Percentiles rank a stretch among this genome's conserved stretches.
Evolutionary conservation across 192 early-diverging fungal genomes (phyloP).

Genomic region (Umbelopsis sp.): DNA sequence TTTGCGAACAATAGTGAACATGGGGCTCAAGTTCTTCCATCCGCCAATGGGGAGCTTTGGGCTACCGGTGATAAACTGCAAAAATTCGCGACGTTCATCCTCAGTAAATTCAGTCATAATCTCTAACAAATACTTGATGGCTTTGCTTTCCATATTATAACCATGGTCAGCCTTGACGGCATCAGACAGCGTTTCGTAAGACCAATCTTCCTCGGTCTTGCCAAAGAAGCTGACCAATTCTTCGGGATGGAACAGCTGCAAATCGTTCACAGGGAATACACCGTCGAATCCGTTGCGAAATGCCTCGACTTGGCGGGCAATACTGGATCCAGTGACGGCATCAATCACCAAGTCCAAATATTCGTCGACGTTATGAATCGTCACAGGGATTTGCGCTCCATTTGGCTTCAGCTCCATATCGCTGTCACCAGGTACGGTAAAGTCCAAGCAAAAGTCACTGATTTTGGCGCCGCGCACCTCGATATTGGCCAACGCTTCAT

Average conservation of each 20-base stretch:
- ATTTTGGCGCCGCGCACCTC: slow-evolving; percentile 54
- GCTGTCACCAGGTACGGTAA: slow-evolving; percentile 85
- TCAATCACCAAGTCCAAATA: slow-evolving; percentile 74
- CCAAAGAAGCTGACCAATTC: slow-evolving; percentile 78
- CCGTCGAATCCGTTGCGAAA: slow-evolving; percentile 83
- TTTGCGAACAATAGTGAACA: slow-evolving; percentile 89
- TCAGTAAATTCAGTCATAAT: slow-evolving; percentile 69
- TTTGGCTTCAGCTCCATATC: slow-evolving; percentile 64
- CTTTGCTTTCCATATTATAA: slow-evolving; percentile 68
- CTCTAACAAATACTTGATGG: slow-evolving; percentile 65
- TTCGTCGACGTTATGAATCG: slow-evolving; percentile 77
- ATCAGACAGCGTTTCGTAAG: slow-evolving; percentile 58
- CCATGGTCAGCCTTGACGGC: slow-evolving; percentile 87
- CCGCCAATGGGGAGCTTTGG: slow-evolving; percentile 91
- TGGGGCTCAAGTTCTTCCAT: slow-evolving; percentile 77
- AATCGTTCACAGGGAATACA: slow-evolving; percentile 72
- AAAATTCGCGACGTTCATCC: slow-evolving; percentile 72
- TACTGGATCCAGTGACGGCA: slow-evolving; percentile 64
- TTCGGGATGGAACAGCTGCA: slow-evolving; percentile 69
- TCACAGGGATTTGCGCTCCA: slow-evolving; percentile 71
- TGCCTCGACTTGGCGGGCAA: slow-evolving; percentile 70
- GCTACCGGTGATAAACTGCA: slow-evolving; percentile 89
- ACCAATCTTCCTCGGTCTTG: slow-evolving; percentile 80
- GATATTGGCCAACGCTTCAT: slow-evolving; percentile 54
- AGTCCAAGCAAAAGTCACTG: slow-evolving; percentile 79